Evolutionary conservation across 2,329 filamentous ascomycete genomes (phyloP).

Genomic region (Trichoderma arundinaceum): DNA sequence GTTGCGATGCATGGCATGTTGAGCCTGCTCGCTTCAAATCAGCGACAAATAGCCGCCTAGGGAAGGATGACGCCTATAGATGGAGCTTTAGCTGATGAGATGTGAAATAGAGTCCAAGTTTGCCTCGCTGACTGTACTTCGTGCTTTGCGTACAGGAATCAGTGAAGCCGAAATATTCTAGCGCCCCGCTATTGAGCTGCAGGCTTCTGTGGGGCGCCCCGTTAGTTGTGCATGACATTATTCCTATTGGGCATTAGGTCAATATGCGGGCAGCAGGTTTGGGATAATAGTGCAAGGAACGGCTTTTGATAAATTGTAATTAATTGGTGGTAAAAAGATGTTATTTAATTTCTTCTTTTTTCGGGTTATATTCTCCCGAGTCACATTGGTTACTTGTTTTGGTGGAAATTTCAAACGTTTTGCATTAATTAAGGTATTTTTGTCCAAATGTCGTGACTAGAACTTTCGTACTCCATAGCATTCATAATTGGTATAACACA

Average conservation of each 20-base stretch:
- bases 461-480: constrained; percentile 3
- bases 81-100: background rate
- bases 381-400: background rate
- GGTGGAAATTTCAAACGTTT: background rate
- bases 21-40: background rate
- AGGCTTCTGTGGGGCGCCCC: constrained; percentile 6
- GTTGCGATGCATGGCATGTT: background rate
- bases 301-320: background rate
- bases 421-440: background rate
- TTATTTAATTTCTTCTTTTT: background rate
- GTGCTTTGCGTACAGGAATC: background rate
- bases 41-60: background rate
- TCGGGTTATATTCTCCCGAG: background rate
- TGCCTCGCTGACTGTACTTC: background rate
- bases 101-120: background rate
- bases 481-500: constrained; percentile 4
- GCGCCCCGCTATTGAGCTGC: constrained; percentile 26
- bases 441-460: constrained; percentile 4
- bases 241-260: background rate
- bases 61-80: background rate
- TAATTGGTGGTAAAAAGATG: background rate
- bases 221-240: constrained; percentile 23
- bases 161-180: constrained; percentile 5
- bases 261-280: background rate
- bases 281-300: background rate